Evolutionary conservation across 176 grass and related monocot genomes (phyloP), one percentile per base, ranked within the genome.

Genomic region (Carex scoparia): DNA sequence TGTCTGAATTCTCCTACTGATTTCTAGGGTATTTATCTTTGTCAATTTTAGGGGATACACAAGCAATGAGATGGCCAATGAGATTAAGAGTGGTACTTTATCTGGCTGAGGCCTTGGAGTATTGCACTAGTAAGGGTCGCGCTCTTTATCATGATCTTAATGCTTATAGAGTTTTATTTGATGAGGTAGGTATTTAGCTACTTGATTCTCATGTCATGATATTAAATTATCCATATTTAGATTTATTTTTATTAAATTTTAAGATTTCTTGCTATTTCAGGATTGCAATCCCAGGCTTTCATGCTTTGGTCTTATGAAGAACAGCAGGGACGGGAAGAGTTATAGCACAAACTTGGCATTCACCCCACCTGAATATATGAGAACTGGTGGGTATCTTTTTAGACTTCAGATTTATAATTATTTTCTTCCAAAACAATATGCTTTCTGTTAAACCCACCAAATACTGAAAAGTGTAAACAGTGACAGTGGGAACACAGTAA

Each of bases 281-380:
- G 91, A 94, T 61, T 98, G 96, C 68, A 91, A 95, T 80, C 96
- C 96, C 68, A 95, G 96, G 77, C 93, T 98, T 90, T 98, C 96
- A 82, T 95, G 96, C 84, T 98, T 98, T 93, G 96, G 96, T 31
- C 89, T 98, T 58, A 98, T 98, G 96, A 98, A 98, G 89, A 98
- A 95, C 65, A 98, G 96, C 59, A 88, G 93, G 3, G 96, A 98
- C 84, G 96, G 96, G 19, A 98, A 98, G 91, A 98, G 96, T 85
- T 98, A 98, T 58, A 98, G 96, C 87, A 98, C 96, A 69, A 98
- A 98, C 89, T 89, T 98, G 84, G 96, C 96, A 83, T 98, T 98
- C 84, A 98, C 96, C 49, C 96, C 96, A 67, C 96, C 96, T 38
- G 96, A 98, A 79, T 98, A 98, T 92, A 92, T 98, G 88, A 95